Evolutionary conservation across 805 yeast genomes (phyloP).

Genomic region (Candida palmyrensis): DNA sequence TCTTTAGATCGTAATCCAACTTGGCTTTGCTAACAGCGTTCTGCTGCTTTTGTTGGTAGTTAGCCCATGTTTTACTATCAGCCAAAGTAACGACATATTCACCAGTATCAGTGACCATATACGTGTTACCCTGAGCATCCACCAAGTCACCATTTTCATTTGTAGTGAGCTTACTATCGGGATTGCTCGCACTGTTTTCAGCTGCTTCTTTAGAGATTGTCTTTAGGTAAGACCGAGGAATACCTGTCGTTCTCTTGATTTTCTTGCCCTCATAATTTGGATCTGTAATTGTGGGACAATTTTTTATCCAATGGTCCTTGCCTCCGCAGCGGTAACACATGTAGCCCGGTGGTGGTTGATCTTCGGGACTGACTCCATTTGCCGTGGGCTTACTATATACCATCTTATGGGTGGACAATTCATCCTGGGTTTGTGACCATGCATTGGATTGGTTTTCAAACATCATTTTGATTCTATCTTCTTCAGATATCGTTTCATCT

Average conservation of each 20-base stretch:
- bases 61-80: slow-evolving; percentile 86
- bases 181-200: slow-evolving; percentile 35
- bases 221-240: slow-evolving; percentile 87
- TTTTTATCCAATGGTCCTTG: slow-evolving; percentile 88
- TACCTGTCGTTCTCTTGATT: slow-evolving; percentile 92
- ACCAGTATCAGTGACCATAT: slow-evolving; percentile 91
- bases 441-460: slow-evolving; percentile 89
- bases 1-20: slow-evolving; percentile 46
- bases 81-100: slow-evolving; percentile 95
- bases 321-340: slow-evolving; percentile 96
- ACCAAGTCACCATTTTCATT: slow-evolving; percentile 41
- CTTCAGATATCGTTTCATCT: slow-evolving; percentile 59
- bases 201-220: slow-evolving; percentile 79
- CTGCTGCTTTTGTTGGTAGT: slow-evolving; percentile 67
- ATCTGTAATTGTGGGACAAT: slow-evolving; percentile 91
- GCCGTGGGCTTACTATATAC: slow-evolving; percentile 50
- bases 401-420: slow-evolving; percentile 80
- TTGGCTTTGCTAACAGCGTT: slow-evolving; percentile 42
- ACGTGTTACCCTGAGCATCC: slow-evolving; percentile 47
- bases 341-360: slow-evolving; percentile 90
- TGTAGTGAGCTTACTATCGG: slow-evolving; percentile 20
- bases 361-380: slow-evolving; percentile 43
- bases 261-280: slow-evolving; percentile 92
- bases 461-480: slow-evolving; percentile 85
- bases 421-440: slow-evolving; percentile 93